phyloP scores from a whole-genome alignment of 1,284 basidiomycete species.

The Malassezia slooffiae region DNA sequence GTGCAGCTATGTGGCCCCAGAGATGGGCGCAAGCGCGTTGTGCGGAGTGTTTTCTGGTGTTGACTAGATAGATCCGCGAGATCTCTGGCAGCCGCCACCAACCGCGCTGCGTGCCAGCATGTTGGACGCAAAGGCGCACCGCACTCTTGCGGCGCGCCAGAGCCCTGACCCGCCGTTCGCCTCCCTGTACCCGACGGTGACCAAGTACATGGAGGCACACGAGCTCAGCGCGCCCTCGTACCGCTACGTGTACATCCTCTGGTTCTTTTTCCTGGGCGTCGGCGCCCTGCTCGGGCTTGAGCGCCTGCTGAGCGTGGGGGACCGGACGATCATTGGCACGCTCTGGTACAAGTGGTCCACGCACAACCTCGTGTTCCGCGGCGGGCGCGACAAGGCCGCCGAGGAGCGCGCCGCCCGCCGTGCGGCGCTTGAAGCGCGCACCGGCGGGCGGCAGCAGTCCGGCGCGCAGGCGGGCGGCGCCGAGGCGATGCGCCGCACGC shows the following conservation, averaged over 20 bases:
- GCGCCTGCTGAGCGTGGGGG: slow-evolving; percentile 37
- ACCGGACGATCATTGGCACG: slow-evolving; percentile 32
- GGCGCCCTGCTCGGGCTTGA: slow-evolving; percentile 38
- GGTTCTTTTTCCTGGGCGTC: slow-evolving; percentile 42
- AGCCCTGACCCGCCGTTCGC: too few species aligned
- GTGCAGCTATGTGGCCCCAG: too few species aligned
- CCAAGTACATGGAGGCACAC: slow-evolving; percentile 46
- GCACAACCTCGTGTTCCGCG: slow-evolving; percentile 28
- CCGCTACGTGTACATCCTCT: slow-evolving; percentile 48
- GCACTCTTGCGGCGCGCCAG: too few species aligned
- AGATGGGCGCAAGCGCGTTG: too few species aligned
- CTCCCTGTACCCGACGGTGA: not conserved
- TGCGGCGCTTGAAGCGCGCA: not conserved
- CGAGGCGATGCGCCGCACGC: not conserved
- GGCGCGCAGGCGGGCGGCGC: not conserved
- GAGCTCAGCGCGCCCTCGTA: slow-evolving; percentile 47
- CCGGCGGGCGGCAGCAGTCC: not conserved
- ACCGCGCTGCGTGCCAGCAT: too few species aligned
- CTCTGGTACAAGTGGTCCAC: slow-evolving; percentile 36
- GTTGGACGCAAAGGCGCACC: too few species aligned
- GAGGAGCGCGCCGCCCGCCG: slow-evolving; percentile 13
- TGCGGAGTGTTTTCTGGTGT: too few species aligned
- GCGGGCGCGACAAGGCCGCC: slow-evolving; percentile 17
- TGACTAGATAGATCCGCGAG: too few species aligned
- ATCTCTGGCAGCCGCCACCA: too few species aligned